Conservation (phyloP, 805 yeast genomes). For the Zygosaccharomyces rouxii region DNA sequence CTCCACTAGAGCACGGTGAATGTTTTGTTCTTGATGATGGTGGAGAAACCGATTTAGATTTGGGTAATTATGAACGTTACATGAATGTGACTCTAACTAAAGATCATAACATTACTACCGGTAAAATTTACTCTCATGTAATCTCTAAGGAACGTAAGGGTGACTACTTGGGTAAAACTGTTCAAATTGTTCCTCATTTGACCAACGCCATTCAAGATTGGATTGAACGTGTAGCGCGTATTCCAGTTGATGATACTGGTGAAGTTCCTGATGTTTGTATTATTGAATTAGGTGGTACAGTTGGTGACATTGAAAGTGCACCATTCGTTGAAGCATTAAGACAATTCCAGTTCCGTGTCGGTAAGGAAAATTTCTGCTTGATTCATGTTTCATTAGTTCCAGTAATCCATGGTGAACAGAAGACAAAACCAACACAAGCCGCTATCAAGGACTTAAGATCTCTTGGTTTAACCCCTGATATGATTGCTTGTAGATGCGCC, state of each 20-base stretch:
- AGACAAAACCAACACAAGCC: conserved; percentile 99
- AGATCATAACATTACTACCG: conserved; percentile 97
- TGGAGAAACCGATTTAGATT: conserved; percentile 96
- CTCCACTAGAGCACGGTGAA: conserved; percentile 98
- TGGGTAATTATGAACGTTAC: conserved; percentile 97
- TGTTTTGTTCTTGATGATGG: conserved; percentile 97
- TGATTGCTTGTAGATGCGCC: conserved; percentile 96
- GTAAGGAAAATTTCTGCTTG: conserved; percentile 86
- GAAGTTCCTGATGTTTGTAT: conserved; percentile 93
- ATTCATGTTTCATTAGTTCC: conserved; percentile 97
- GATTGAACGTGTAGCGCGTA: conserved; percentile 87
- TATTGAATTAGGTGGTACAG: conserved; percentile 98
- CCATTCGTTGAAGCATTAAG: conserved; percentile 98
- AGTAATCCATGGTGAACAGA: conserved; percentile 97
- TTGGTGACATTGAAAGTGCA: conserved; percentile 98
- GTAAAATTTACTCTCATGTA: conserved; percentile 91
- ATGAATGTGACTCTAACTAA: conserved; percentile 86
- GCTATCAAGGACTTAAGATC: conserved; percentile 96
- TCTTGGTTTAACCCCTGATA: conserved; percentile 89
- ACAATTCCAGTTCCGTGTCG: conserved; percentile 98
- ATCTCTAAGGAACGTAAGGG: conserved; percentile 94
- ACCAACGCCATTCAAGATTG: conserved; percentile 98
- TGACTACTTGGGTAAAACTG: conserved; percentile 98
- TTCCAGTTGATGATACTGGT: conserved; percentile 89
- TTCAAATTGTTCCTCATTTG: conserved; percentile 97